phyloP scores from a whole-genome alignment of 208 protist genomes.

The Herpetomonas tarakana region DNA sequence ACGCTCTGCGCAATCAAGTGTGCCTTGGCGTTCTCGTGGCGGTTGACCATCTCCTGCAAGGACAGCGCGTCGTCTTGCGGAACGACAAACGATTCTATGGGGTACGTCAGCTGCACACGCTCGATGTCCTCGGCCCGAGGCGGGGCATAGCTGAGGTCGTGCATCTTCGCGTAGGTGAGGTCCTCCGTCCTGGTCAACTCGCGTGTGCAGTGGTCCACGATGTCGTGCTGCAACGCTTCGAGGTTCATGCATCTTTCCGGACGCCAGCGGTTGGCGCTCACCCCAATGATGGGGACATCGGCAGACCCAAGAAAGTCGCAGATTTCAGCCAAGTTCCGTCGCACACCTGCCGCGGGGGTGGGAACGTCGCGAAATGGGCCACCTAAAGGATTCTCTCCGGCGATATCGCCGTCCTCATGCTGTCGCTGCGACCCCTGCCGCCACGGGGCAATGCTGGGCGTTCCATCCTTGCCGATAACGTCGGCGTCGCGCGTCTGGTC shows the following conservation, averaged over 20 bases:
- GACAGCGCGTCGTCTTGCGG: conserved; percentile 72
- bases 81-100: conserved; percentile 75
- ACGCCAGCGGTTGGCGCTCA: conserved; percentile 47
- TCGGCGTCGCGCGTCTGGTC: conserved; percentile 19
- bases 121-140: conserved; percentile 55
- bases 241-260: conserved; percentile 65
- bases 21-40: conserved; percentile 57
- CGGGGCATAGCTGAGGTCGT: conserved; percentile 80
- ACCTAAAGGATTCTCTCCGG: no score
- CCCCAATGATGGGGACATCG: conserved; percentile 64
- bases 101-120: conserved; percentile 65
- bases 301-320: conserved; percentile 68
- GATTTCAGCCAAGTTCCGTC: conserved; percentile 53
- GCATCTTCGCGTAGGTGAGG: conserved; percentile 54
- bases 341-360: conserved; percentile 36
- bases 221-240: conserved; percentile 69
- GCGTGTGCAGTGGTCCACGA: conserved; percentile 68
- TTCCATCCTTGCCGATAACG: conserved; percentile 27
- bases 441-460: neutral
- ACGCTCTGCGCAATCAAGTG: conserved; percentile 22
- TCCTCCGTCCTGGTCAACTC: conserved; percentile 40
- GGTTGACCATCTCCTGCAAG: conserved; percentile 55
- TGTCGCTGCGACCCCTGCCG: no score
- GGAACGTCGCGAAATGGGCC: conserved; percentile 1
- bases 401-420: neutral